Evolutionary conservation across 2,329 filamentous ascomycete genomes (phyloP), one percentile per base, ranked within the genome.

Genomic region (Cordyceps cicadae): DNA sequence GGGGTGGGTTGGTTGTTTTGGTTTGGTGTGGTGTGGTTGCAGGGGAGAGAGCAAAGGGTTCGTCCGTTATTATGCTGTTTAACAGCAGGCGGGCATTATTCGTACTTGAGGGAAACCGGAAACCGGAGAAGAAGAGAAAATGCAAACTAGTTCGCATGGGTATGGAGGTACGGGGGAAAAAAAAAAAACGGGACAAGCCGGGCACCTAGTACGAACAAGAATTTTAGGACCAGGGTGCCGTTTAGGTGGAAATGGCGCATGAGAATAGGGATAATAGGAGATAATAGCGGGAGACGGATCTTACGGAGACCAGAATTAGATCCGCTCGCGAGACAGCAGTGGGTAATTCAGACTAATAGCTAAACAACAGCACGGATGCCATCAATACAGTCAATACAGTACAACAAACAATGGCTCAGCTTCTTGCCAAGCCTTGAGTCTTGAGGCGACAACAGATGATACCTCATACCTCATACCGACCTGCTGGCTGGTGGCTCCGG

Each of bases 271-370:
- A 54, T 54, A 60, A 60, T 54, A 60, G 58, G 29, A 41, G 58
- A 54, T 54, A 60, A 60, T 54, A 60, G 58, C 51, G 58, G 58
- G 51, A 60, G 51, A 29, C 51, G 58, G 51, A 60, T 60, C 58
- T 60, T 60, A 60, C 57, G 24, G 43, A 49, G 17, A 54, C 51
- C 58, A 51, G 58, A 34, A 60, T 60, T 51, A 51, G 58, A 60
- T 60, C 50, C 51, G 58, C 51, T 43, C 9, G 49, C 49, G 21
- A 54, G 51, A 54, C 46, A 54, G 26, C 46, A 54, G 26, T 54
- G 26, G 57, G 41, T 19, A 60, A 43, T 52, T 58, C 24, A 34
- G 55, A 50, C 45, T 29, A 46, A 24, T 24, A 24, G 4, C 24
- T 24, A 24, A 24, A 11, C 21, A 14, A 1, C 3, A 48, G 32